Evolutionary conservation across 352 stramenopile species (phyloP), one percentile per base, ranked within the genome.

Genomic region (Hyaloperonospora arabidopsidis): DNA sequence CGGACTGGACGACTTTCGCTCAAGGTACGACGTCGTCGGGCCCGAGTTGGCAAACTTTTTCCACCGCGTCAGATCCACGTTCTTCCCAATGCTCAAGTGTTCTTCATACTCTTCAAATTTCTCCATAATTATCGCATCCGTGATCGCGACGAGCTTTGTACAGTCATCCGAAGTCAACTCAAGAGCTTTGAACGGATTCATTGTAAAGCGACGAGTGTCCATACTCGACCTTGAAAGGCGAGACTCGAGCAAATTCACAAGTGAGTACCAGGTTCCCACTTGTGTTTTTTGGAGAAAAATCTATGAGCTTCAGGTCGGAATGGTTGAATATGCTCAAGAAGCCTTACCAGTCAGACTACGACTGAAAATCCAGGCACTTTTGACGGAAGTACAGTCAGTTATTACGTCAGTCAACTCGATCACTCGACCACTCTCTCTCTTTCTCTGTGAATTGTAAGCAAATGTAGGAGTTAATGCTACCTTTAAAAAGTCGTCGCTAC

Each of bases 31-130:
- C 29, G 40, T 65, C n/a, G 57, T 60, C 1, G 45, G 39, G 15
- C 51, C 57, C 5, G 51, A 54, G 22, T 57, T 60, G 8, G 45
- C 1, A 32, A 57, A 60, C 34, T 65, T 65, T 25, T 65, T 65
- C 57, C 57, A 65, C 2, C 57, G 57, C 7, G 12, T 28, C n/a
- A 65, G 47, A 21, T 60, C 39, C 15, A 65, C 51, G 7, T n/a
- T 18, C 25, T 65, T 65, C 32, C 21, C 36, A 10, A 23, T 53
- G 29, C 49, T 53, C 1, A 65, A 45, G 7, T 65, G 34, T 11
- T 60, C 51, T 52, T 60, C 51, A 29, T 65, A 65, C 34, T 60
- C 46, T 35, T 60, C 57, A 40, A 65, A 55, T 29, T 65, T 65
- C 18, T 35, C 51, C 29, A 59, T 35, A 23, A 65, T 39, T 17